phyloP scores from a whole-genome alignment of 331 rosid genomes.

The Quercus phellos region DNA sequence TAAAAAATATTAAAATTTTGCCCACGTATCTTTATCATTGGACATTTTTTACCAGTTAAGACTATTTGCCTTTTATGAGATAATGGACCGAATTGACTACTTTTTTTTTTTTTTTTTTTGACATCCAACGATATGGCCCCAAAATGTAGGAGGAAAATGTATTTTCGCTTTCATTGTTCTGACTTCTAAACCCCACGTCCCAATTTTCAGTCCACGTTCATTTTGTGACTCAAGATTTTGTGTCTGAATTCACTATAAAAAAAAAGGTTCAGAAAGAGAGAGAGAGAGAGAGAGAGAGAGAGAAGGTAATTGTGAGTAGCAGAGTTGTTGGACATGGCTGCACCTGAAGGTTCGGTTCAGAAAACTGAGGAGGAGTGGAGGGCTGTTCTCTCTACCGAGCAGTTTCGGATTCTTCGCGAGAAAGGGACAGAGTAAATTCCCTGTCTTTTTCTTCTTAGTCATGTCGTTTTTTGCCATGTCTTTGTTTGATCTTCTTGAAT shows the following conservation, averaged over 20 bases:
- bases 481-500: too few species aligned
- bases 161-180: too few species aligned
- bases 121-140: too few species aligned
- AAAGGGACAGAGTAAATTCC: slow-evolving; percentile 67
- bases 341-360: slow-evolving; percentile 28
- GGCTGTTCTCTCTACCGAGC: slow-evolving; percentile 72
- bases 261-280: not conserved
- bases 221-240: not conserved
- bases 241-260: not conserved
- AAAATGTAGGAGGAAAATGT: too few species aligned
- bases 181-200: not conserved
- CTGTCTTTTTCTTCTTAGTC: not conserved
- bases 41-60: too few species aligned
- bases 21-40: too few species aligned
- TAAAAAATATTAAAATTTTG: too few species aligned
- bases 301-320: not conserved
- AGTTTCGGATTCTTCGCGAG: slow-evolving; percentile 75
- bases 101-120: too few species aligned
- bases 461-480: not conserved
- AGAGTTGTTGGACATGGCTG: slow-evolving; percentile 19
- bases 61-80: too few species aligned
- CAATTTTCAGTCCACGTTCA: slow-evolving; percentile 38
- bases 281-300: not conserved
- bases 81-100: too few species aligned
- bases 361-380: slow-evolving; percentile 82